Evolutionary conservation across 495 filamentous ascomycete species (phyloP).

Genomic region (Glarea lozoyensis): DNA sequence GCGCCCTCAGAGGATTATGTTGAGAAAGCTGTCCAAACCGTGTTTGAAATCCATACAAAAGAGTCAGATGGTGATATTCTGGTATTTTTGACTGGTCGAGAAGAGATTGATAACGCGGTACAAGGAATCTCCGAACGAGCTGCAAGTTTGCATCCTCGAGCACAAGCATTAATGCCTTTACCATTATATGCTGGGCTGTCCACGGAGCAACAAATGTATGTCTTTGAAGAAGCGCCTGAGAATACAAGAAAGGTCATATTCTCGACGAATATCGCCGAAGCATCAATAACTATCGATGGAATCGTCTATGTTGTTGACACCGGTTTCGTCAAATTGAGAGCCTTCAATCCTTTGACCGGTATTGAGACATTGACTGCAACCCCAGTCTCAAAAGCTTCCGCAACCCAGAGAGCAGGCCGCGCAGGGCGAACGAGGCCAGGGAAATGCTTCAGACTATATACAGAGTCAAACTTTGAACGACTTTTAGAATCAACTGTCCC

Average conservation of each 20-base stretch:
- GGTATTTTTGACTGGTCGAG: conserved; percentile 84
- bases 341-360: conserved; percentile 79
- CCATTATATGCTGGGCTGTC: conserved; percentile 87
- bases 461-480: conserved; percentile 59
- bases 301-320: conserved; percentile 90
- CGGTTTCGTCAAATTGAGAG: conserved; percentile 85
- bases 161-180: conserved; percentile 60
- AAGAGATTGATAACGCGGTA: conserved; percentile 82
- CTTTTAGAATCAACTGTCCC: conserved; percentile 73
- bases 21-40: conserved; percentile 75
- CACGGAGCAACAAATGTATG: conserved; percentile 83
- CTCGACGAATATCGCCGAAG: conserved; percentile 94
- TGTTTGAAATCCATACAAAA: conserved; percentile 87
- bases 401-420: conserved; percentile 83
- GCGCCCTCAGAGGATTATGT: conserved; percentile 80
- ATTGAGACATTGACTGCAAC: conserved; percentile 87
- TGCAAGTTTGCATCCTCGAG: conserved; percentile 60
- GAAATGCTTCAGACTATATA: conserved; percentile 92
- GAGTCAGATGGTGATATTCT: conserved; percentile 87
- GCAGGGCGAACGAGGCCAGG: conserved; percentile 88
- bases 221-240: conserved; percentile 80
- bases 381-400: conserved; percentile 85
- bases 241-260: conserved; percentile 88
- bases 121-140: conserved; percentile 72
- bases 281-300: conserved; percentile 87